Evolutionary conservation across 176 grass and related monocot genomes (phyloP).

Genomic region (Musa troglodytarum): DNA sequence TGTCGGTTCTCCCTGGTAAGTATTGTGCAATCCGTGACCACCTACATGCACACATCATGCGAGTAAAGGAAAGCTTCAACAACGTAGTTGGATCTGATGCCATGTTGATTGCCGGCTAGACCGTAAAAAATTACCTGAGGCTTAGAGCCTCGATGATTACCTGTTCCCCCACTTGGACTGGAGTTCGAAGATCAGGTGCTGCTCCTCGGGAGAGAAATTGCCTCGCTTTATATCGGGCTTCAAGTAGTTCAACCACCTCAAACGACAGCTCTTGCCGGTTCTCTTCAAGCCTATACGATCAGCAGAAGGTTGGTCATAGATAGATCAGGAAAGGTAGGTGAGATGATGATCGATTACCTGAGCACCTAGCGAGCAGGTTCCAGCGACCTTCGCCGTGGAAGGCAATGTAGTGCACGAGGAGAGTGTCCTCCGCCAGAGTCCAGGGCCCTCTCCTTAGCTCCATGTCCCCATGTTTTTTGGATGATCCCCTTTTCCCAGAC

Average conservation of each 20-base stretch:
- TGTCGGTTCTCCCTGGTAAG: conserved; percentile 4
- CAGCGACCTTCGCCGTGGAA: conserved; percentile 8
- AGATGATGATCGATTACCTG: background rate
- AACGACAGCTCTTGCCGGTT: conserved; percentile 10
- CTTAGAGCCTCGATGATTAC: background rate
- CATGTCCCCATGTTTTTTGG: background rate
- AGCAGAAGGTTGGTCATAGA: too few relatives aligned
- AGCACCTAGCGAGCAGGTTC: conserved; percentile 8
- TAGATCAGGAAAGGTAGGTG: too few relatives aligned
- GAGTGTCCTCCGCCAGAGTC: background rate
- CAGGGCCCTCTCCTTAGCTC: conserved; percentile 1
- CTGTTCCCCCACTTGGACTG: conserved; percentile 6
- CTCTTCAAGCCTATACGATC: conserved; percentile 1
- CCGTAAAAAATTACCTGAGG: too few relatives aligned
- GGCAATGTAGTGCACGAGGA: conserved; percentile 3
- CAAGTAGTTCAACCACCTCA: conserved; percentile 6
- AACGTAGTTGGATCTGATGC: too few relatives aligned
- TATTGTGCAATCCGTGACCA: conserved; percentile 10
- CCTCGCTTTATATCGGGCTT: conserved; percentile 8
- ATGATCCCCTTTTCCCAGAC: background rate
- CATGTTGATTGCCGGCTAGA: too few relatives aligned
- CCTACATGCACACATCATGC: background rate
- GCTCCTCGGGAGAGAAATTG: conserved; percentile 6
- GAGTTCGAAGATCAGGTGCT: conserved; percentile 1
- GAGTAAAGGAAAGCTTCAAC: too few relatives aligned